A percentile compares a stretch with the other conserved stretches of the same genome.
phyloP scores from a whole-genome alignment of 2,329 filamentous ascomycete species.

The Grosmannia penicillata region DNA sequence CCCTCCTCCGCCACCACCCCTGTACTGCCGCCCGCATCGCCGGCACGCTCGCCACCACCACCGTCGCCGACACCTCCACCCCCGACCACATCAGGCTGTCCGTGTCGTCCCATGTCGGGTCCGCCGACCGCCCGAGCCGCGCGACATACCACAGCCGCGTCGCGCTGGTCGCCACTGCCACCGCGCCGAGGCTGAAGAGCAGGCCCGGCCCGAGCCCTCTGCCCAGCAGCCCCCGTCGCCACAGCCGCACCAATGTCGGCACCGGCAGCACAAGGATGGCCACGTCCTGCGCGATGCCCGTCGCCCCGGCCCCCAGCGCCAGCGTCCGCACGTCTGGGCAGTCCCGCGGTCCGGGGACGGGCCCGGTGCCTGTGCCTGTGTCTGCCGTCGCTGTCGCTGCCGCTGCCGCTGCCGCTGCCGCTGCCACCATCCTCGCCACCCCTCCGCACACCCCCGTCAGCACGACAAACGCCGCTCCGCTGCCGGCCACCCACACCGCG shows the following conservation, averaged over 20 bases:
- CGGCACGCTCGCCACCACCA: constrained; percentile 26
- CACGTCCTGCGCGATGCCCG: constrained; percentile 21
- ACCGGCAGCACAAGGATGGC: constrained; percentile 20
- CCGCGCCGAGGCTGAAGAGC: constrained; percentile 23
- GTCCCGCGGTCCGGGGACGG: constrained; percentile 7
- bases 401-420: too few relatives aligned
- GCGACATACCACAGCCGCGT: constrained; percentile 21
- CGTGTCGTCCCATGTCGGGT: constrained; percentile 27
- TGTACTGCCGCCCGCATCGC: constrained; percentile 1
- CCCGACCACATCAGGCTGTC: constrained; percentile 27
- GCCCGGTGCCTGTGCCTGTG: too few relatives aligned
- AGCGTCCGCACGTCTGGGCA: constrained; percentile 20
- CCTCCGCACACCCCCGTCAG: too few relatives aligned
- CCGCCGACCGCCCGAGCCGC: constrained; percentile 14
- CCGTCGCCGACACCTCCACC: constrained; percentile 25
- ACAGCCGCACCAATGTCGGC: constrained; percentile 17
- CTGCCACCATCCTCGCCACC: too few relatives aligned
- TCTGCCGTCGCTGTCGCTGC: too few relatives aligned
- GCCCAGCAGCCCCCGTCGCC: constrained; percentile 8
- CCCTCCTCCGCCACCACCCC: neutral
- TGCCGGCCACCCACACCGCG: constrained; percentile 14
- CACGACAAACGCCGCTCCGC: constrained; percentile 16
- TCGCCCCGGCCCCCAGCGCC: constrained; percentile 15
- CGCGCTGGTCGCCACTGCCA: constrained; percentile 21
- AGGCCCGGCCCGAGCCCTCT: too few relatives aligned